A percentile compares a stretch with the other conserved stretches of the same genome.
Conservation (phyloP, 257 asterid species). For the Solanum okadae region DNA sequence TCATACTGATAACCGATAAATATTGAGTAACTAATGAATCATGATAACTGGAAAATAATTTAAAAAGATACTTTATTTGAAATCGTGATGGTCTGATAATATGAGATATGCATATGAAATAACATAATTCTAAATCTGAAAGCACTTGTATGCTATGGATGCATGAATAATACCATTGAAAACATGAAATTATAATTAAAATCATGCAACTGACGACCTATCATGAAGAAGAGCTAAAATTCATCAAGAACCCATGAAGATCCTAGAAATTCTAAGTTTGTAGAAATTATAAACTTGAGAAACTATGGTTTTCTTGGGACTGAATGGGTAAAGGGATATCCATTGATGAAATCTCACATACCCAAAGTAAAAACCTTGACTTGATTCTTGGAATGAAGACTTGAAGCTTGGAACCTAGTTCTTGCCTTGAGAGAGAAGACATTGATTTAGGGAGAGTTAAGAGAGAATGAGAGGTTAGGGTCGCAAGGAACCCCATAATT, state of each 20-base stretch:
- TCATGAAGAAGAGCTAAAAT: neutral
- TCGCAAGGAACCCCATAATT: neutral
- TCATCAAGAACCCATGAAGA: neutral
- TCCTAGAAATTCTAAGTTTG: neutral
- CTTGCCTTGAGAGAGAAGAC: neutral
- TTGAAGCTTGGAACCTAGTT: neutral
- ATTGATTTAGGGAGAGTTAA: too few species aligned
- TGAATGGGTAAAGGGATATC: too few species aligned
- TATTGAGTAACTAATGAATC: neutral
- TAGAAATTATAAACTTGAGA: too few species aligned
- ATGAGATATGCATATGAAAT: neutral
- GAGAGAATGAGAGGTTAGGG: neutral
- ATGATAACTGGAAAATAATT: neutral
- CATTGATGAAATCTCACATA: too few species aligned
- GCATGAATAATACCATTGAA: neutral
- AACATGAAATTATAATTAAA: neutral
- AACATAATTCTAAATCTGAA: neutral
- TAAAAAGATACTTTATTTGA: neutral
- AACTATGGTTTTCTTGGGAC: too few species aligned
- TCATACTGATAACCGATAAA: neutral
- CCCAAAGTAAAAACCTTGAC: too few species aligned
- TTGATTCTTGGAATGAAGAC: too few species aligned
- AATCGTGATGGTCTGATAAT: neutral
- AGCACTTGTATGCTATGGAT: neutral
- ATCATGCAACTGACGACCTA: neutral